Evolutionary conservation across 257 asterid species (phyloP).

Genomic region (Lithospermum erythrorhizon): DNA sequence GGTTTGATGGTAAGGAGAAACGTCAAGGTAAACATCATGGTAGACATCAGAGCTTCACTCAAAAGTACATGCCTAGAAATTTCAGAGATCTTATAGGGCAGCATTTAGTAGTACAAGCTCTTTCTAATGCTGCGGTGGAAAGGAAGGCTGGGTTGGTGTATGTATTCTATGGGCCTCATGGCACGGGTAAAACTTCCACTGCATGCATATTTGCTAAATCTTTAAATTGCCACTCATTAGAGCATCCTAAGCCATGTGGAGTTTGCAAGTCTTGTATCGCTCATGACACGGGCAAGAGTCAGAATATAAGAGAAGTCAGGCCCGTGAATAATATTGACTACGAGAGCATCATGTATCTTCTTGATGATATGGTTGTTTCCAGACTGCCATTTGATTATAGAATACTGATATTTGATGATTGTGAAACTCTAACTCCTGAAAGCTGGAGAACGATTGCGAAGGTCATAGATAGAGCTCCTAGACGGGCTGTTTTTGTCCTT

Average conservation of each 20-base stretch:
- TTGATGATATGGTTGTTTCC: conserved; percentile 33
- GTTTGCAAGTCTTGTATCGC: conserved; percentile 56
- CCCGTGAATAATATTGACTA: conserved; percentile 54
- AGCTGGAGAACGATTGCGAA: conserved; percentile 66
- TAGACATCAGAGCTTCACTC: conserved; percentile 72
- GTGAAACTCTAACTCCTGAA: conserved; percentile 52
- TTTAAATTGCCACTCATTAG: conserved; percentile 58
- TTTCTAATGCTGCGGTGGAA: conserved; percentile 55
- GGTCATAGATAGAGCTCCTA: conserved; percentile 63
- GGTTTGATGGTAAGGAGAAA: conserved; percentile 38
- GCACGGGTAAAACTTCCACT: conserved; percentile 80
- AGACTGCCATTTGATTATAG: conserved; percentile 41
- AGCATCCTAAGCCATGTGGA: conserved; percentile 71
- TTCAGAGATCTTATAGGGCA: conserved; percentile 82
- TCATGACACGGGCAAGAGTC: conserved; percentile 47
- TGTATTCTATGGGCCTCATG: conserved; percentile 78
- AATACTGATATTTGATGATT: conserved; percentile 68
- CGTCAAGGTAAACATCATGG: conserved; percentile 25
- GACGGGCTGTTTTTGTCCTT: conserved; percentile 57
- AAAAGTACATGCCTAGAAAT: conserved; percentile 68
- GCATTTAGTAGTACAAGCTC: conserved; percentile 77
- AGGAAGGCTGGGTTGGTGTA: conserved; percentile 65
- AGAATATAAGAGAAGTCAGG: conserved; percentile 53
- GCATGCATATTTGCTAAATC: conserved; percentile 78
- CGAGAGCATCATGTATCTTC: conserved; percentile 42